A percentile compares a stretch with the other conserved stretches of the same genome.
Evolutionary conservation across 2,329 filamentous ascomycete genomes (phyloP).

Genomic region (Hypomyces perniciosus): DNA sequence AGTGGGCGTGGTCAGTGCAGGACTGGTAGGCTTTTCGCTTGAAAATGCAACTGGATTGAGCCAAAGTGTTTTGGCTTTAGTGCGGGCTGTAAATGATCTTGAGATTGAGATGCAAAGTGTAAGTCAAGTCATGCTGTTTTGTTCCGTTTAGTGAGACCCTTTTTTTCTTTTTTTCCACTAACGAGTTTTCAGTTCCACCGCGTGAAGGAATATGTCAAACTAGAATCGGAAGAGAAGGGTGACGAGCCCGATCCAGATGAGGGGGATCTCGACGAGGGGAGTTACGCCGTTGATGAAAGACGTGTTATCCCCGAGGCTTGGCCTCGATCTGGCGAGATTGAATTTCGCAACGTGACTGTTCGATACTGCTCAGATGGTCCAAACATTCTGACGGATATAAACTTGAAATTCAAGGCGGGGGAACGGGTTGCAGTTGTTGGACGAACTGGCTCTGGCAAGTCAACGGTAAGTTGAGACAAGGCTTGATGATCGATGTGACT

Average conservation of each 20-base stretch:
- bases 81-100: constrained; percentile 47
- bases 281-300: constrained; percentile 3
- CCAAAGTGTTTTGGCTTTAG: constrained; percentile 42
- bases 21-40: constrained; percentile 48
- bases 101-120: constrained; percentile 50
- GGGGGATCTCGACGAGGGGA: constrained; percentile 5
- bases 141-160: background rate
- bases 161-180: background rate
- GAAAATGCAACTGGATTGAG: constrained; percentile 49
- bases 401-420: constrained; percentile 51
- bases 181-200: constrained; percentile 33
- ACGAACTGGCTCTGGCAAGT: constrained; percentile 75
- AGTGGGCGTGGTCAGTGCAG: constrained; percentile 39
- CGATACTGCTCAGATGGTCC: constrained; percentile 38
- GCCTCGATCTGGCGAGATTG: constrained; percentile 39
- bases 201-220: constrained; percentile 39
- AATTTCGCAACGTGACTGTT: constrained; percentile 43
- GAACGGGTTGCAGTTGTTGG: constrained; percentile 73
- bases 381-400: constrained; percentile 43
- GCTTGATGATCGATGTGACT: background rate
- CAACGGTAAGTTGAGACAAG: constrained; percentile 49
- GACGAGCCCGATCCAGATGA: constrained; percentile 32
- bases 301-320: constrained; percentile 29
- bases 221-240: constrained; percentile 37
- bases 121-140: constrained; percentile 21